A percentile compares a stretch with the other conserved stretches of the same genome.
Evolutionary conservation across 148 eudicot genomes (phyloP).

Genomic region (Persicaria maculosa): DNA sequence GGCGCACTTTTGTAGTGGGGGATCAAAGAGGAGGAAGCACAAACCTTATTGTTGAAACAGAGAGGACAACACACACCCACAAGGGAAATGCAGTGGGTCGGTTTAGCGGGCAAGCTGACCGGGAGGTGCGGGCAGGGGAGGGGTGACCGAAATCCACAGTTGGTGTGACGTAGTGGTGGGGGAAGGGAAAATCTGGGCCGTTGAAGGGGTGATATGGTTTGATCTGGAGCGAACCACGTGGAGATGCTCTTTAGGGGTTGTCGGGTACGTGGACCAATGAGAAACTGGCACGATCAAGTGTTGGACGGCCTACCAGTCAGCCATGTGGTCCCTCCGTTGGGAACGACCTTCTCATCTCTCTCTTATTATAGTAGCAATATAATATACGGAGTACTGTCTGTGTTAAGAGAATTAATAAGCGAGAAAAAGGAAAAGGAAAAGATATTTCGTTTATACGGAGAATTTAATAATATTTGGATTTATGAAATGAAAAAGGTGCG

Average conservation of each 20-base stretch:
- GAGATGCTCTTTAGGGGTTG: slow-evolving; percentile 13
- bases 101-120: slow-evolving; percentile 8
- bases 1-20: slow-evolving; percentile 8
- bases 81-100: neutral
- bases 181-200: slow-evolving; percentile 6
- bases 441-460: too few species aligned
- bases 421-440: too few species aligned
- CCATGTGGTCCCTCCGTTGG: slow-evolving; percentile 1
- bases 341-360: slow-evolving; percentile 5
- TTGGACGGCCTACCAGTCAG: slow-evolving; percentile 10
- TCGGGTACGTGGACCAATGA: slow-evolving; percentile 14
- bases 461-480: neutral
- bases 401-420: too few species aligned
- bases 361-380: neutral
- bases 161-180: slow-evolving; percentile 13
- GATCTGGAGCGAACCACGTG: slow-evolving; percentile 8
- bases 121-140: slow-evolving; percentile 10
- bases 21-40: neutral
- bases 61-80: neutral
- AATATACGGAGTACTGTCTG: too few species aligned
- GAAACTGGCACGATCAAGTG: neutral
- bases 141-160: slow-evolving; percentile 3
- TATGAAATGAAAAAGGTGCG: slow-evolving; percentile 7
- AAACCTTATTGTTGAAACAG: neutral
- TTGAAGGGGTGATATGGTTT: slow-evolving; percentile 8